Percentiles rank a stretch among this genome's conserved stretches.
These are phyloP conservation scores for Salvia sclarea DNA, from an alignment of 305 asterid genomes.

Conservation along the genomic window DNA sequence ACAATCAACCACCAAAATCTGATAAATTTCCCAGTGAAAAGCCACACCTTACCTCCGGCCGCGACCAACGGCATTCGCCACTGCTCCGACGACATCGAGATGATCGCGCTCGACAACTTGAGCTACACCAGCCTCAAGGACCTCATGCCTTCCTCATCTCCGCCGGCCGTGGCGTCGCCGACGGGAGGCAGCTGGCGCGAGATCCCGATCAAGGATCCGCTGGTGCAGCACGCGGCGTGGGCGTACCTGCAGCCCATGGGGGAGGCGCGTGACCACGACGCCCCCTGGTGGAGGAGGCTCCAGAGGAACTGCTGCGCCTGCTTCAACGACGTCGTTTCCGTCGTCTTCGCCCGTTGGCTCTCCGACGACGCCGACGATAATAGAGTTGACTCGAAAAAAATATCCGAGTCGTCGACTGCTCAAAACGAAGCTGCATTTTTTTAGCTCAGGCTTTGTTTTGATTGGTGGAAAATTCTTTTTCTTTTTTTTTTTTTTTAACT, in stretches of 20 bases:
- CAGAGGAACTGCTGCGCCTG: slow-evolving; percentile 47
- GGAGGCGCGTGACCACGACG: slow-evolving; percentile 39
- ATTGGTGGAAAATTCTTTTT: slow-evolving; percentile 21
- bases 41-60: slow-evolving; percentile 19
- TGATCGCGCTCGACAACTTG: slow-evolving; percentile 38
- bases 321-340: slow-evolving; percentile 50
- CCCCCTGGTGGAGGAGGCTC: slow-evolving; percentile 39
- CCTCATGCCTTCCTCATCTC: slow-evolving; percentile 36
- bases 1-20: slow-evolving; percentile 27
- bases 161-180: slow-evolving; percentile 42
- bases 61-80: slow-evolving; percentile 2
- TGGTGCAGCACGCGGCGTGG: slow-evolving; percentile 78
- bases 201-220: slow-evolving; percentile 67
- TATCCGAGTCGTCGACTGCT: background rate
- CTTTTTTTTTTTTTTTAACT: background rate
- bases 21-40: slow-evolving; percentile 30
- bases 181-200: slow-evolving; percentile 52
- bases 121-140: slow-evolving; percentile 59
- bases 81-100: slow-evolving; percentile 45
- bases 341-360: slow-evolving; percentile 32
- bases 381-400: slow-evolving; percentile 30
- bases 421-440: slow-evolving; percentile 38
- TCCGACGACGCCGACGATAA: slow-evolving; percentile 3
- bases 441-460: slow-evolving; percentile 35
- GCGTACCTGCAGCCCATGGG: slow-evolving; percentile 70